phyloP scores from a whole-genome alignment of 768 basidiomycete genomes.

The Nevesoporus exiguus region DNA sequence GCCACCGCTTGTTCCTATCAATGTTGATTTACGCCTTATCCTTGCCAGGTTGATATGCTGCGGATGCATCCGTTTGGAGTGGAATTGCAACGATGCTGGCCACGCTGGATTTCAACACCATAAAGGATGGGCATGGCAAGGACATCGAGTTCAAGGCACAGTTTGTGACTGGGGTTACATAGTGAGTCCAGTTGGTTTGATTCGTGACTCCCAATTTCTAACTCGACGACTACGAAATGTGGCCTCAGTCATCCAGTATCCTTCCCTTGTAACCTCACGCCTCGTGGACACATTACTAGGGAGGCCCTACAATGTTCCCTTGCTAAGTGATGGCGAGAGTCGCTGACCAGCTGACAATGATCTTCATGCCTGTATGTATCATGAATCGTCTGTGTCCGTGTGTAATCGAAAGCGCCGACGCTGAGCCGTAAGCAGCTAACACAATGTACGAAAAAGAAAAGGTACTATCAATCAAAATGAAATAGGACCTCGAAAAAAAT shows the following conservation, averaged over 20 bases:
- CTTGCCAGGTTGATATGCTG: background rate
- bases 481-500: too few species aligned
- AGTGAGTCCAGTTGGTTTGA: background rate
- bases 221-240: background rate
- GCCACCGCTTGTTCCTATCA: background rate
- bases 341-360: too few species aligned
- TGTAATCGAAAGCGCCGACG: too few species aligned
- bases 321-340: background rate
- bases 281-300: background rate
- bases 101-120: background rate
- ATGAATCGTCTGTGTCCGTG: too few species aligned
- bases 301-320: background rate
- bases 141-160: background rate
- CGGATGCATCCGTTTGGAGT: too few species aligned
- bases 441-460: too few species aligned
- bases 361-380: too few species aligned
- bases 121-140: background rate
- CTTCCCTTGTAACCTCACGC: too few species aligned
- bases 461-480: too few species aligned
- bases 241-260: background rate
- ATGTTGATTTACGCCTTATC: background rate
- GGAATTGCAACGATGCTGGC: background rate
- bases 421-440: too few species aligned
- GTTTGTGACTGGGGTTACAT: background rate
- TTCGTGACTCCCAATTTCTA: background rate